phyloP scores from a whole-genome alignment of 129 eudicot species.

The Chrysanthemum lavandulifolium region DNA sequence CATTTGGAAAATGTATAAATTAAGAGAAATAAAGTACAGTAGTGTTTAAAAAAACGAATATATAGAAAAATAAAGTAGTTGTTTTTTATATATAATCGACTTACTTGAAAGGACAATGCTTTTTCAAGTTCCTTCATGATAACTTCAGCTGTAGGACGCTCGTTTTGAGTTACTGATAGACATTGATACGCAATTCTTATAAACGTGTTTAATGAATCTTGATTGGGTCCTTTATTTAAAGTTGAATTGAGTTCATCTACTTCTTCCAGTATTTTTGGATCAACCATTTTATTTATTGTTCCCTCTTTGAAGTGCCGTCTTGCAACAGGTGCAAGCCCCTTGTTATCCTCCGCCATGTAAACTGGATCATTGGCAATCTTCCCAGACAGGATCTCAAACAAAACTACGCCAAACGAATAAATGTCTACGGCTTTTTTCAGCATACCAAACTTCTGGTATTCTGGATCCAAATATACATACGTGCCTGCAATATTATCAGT shows the following conservation, averaged over 20 bases:
- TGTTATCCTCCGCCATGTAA: neutral
- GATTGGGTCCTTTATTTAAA: neutral
- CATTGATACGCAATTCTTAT: neutral
- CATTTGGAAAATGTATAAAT: too few relatives aligned
- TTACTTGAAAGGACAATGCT: conserved; percentile 3
- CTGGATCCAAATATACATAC: neutral
- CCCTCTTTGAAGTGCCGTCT: neutral
- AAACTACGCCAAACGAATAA: neutral
- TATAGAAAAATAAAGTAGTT: too few relatives aligned
- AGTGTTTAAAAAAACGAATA: too few relatives aligned
- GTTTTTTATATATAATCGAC: neutral
- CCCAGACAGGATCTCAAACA: neutral
- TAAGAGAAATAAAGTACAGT: too few relatives aligned
- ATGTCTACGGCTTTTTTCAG: neutral
- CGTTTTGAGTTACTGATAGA: neutral
- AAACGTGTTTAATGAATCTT: neutral
- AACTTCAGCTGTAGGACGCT: neutral
- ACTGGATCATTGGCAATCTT: neutral
- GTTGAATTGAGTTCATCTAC: neutral
- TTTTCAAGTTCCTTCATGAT: neutral
- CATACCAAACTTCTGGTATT: neutral
- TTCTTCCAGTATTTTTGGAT: conserved; percentile 2
- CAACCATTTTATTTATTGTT: neutral
- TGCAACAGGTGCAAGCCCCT: neutral
- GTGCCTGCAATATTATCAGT: neutral